Conservation (phyloP, 2,329 filamentous ascomycete genomes). For the Blastomyces gilchristii region DNA sequence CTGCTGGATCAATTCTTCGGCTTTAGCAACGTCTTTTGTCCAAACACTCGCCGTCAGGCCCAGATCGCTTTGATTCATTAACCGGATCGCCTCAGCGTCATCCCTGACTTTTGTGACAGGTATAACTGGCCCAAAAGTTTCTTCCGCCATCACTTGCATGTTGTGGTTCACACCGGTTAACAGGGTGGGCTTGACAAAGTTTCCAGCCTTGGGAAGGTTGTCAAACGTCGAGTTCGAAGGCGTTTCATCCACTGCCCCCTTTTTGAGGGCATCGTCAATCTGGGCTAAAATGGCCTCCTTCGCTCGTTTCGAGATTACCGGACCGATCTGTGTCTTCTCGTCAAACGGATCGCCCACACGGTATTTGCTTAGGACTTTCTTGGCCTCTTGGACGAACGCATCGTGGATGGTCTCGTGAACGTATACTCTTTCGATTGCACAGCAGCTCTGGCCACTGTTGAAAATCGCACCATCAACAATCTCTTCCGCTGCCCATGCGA, state of each 20-base stretch:
- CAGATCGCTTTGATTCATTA: conserved; percentile 95
- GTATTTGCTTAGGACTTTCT: conserved; percentile 71
- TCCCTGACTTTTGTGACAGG: conserved; percentile 75
- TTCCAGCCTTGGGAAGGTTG: conserved; percentile 63
- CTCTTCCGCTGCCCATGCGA: conserved; percentile 84
- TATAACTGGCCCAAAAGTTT: conserved; percentile 91
- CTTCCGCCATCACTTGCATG: conserved; percentile 84
- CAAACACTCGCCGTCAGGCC: conserved; percentile 94
- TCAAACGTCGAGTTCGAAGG: conserved; percentile 70
- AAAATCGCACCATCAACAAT: conserved; percentile 95
- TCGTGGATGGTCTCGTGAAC: conserved; percentile 79
- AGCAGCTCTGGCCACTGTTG: conserved; percentile 98
- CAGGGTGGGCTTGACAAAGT: conserved; percentile 80
- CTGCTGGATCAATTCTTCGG: conserved; percentile 63
- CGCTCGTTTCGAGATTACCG: conserved; percentile 73
- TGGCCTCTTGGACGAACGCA: conserved; percentile 65
- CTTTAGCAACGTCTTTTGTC: conserved; percentile 74
- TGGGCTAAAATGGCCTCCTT: conserved; percentile 68
- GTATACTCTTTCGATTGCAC: conserved; percentile 83
- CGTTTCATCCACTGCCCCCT: conserved; percentile 75
- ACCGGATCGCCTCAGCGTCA: conserved; percentile 67
- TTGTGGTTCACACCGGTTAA: conserved; percentile 67
- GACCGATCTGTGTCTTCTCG: conserved; percentile 69
- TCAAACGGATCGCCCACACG: conserved; percentile 81
- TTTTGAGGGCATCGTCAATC: conserved; percentile 68